Conservation (phyloP, 2,329 filamentous ascomycete genomes). For the Fusarium multiceps region DNA sequence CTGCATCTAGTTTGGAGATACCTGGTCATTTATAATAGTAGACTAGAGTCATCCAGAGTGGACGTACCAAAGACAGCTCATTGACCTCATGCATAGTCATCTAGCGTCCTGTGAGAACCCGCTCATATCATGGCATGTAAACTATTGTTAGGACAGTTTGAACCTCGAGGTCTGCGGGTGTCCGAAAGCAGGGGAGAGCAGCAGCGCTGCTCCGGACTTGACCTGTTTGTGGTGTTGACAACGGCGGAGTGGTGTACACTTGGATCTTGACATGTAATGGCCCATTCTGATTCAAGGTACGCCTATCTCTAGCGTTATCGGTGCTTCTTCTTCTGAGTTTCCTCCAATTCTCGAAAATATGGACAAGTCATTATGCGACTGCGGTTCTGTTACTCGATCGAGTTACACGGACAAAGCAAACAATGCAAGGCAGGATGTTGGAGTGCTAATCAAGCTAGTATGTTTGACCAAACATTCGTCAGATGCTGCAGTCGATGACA, state of each 20-base stretch:
- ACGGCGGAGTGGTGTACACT: not conserved
- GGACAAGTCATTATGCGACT: not conserved
- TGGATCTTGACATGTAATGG: not conserved
- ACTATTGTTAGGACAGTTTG: constrained; percentile 3
- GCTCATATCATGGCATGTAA: constrained; percentile 13
- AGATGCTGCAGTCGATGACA: constrained; percentile 30
- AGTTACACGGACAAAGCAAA: not conserved
- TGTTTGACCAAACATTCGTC: not conserved
- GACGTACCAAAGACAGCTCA: constrained; percentile 4
- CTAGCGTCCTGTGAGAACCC: constrained; percentile 7
- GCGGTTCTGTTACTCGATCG: not conserved
- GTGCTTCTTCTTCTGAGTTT: not conserved
- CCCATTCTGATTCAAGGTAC: not conserved
- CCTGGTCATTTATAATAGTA: not conserved
- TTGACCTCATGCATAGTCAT: not conserved
- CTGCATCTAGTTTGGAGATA: not conserved
- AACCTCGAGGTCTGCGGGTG: constrained; percentile 25
- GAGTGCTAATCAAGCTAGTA: constrained; percentile 10
- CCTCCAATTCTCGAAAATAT: not conserved
- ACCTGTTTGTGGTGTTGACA: constrained; percentile 14
- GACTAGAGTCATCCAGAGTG: not conserved
- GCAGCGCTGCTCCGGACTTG: constrained; percentile 1
- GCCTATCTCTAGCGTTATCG: not conserved
- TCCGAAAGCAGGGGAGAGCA: constrained; percentile 17
- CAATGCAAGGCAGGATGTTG: constrained; percentile 1